A percentile compares a stretch with the other conserved stretches of the same genome.
Evolutionary conservation across 495 filamentous ascomycete genomes (phyloP).

Genomic region (Penicillium desertorum): DNA sequence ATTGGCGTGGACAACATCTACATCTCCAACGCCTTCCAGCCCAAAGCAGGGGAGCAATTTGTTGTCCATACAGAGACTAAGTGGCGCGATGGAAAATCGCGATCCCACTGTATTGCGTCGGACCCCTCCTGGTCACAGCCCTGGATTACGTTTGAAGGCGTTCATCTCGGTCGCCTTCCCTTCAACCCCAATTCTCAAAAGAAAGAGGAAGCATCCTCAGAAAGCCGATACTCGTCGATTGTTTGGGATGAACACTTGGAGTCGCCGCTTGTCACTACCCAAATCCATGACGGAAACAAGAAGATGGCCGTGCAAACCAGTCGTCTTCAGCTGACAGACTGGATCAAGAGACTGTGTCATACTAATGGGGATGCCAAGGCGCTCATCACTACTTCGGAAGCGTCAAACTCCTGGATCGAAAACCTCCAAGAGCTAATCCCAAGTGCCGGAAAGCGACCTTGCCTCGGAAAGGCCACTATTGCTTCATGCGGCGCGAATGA

Average conservation of each 20-base stretch:
- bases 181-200: constrained; percentile 22
- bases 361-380: constrained; percentile 20
- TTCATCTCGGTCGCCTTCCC: constrained; percentile 24
- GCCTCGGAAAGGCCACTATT: constrained; percentile 14
- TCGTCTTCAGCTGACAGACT: constrained; percentile 16
- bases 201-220: constrained; percentile 9
- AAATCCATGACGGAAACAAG: constrained; percentile 5
- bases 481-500: constrained; percentile 8
- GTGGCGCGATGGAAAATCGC: constrained; percentile 17
- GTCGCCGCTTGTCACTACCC: constrained; percentile 13
- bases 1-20: constrained; percentile 25
- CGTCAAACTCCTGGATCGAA: constrained; percentile 10
- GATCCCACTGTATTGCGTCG: constrained; percentile 23
- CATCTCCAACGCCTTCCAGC: constrained; percentile 20
- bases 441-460: constrained; percentile 14
- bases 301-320: constrained; percentile 9
- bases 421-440: constrained; percentile 7
- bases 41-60: constrained; percentile 20
- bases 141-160: constrained; percentile 26
- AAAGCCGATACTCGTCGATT: constrained; percentile 23
- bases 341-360: constrained; percentile 23
- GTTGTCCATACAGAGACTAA: constrained; percentile 20
- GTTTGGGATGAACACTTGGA: constrained; percentile 26
- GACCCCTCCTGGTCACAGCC: constrained; percentile 21
- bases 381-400: constrained; percentile 10